These are phyloP conservation scores for Penicillium sp. DNA, from an alignment of 2,329 filamentous ascomycete species.

Conservation along the genomic window DNA sequence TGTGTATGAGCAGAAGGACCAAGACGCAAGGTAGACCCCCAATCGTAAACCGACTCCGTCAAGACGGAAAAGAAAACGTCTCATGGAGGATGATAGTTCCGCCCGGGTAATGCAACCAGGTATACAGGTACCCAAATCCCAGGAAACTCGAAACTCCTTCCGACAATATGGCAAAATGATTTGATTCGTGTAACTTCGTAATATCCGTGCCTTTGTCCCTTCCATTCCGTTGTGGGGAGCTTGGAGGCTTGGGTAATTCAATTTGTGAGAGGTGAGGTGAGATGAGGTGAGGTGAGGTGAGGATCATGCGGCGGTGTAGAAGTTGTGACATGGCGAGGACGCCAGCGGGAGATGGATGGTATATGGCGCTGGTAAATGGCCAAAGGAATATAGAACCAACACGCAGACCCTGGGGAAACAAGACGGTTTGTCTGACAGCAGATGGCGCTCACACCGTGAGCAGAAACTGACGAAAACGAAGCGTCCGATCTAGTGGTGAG, in stretches of 20 bases:
- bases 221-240: background rate
- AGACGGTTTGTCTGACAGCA: no score
- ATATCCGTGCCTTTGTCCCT: background rate
- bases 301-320: background rate
- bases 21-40: slow-evolving; percentile 4
- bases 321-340: background rate
- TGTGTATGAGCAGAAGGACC: background rate
- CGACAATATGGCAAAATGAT: slow-evolving; percentile 7
- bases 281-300: background rate
- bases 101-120: slow-evolving; percentile 18
- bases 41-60: slow-evolving; percentile 18
- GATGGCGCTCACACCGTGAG: no score
- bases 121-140: slow-evolving; percentile 14
- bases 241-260: background rate
- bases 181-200: background rate
- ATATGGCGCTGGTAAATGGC: no score
- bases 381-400: background rate
- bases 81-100: slow-evolving; percentile 16
- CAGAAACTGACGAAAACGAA: no score
- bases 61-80: slow-evolving; percentile 8
- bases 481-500: no score
- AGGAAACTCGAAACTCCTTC: slow-evolving; percentile 15
- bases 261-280: background rate
- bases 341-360: background rate
- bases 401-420: background rate